A percentile compares a stretch with the other conserved stretches of the same genome.
Evolutionary conservation across 306 rosid genomes (phyloP).

Genomic region (Crataegus laevigata): DNA sequence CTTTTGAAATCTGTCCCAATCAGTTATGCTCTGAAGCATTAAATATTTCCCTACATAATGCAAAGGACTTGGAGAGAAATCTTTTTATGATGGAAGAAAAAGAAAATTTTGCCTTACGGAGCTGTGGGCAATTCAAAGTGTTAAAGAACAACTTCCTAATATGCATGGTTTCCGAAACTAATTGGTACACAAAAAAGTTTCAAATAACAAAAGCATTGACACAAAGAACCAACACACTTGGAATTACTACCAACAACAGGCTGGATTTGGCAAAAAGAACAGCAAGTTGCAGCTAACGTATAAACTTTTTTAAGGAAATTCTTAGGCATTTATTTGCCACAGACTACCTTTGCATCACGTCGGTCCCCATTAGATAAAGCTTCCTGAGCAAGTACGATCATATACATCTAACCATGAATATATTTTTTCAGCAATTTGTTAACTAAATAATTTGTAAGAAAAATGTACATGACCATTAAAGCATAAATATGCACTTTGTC

Average conservation of each 20-base stretch:
- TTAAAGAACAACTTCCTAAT: neutral
- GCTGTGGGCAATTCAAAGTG: neutral
- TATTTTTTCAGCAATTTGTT: neutral
- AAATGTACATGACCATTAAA: neutral
- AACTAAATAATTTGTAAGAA: neutral
- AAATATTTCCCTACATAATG: neutral
- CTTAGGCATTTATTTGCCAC: neutral
- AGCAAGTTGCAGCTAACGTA: neutral
- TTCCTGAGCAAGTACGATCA: neutral
- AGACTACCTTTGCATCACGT: neutral
- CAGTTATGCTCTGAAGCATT: neutral
- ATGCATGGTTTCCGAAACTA: neutral
- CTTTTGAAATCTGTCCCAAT: conserved; percentile 2
- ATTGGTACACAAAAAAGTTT: neutral
- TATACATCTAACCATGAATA: neutral
- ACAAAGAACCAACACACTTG: neutral
- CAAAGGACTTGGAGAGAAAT: neutral
- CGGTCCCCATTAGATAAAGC: neutral
- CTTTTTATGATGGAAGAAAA: neutral
- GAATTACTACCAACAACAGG: neutral
- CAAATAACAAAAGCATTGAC: neutral
- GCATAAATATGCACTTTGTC: neutral
- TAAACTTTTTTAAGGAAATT: neutral
- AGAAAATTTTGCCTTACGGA: neutral
- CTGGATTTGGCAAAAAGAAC: neutral